Evolutionary conservation across 192 early-diverging fungal genomes (phyloP), one percentile per base, ranked within the genome.

Genomic region (Coemansia umbellata): DNA sequence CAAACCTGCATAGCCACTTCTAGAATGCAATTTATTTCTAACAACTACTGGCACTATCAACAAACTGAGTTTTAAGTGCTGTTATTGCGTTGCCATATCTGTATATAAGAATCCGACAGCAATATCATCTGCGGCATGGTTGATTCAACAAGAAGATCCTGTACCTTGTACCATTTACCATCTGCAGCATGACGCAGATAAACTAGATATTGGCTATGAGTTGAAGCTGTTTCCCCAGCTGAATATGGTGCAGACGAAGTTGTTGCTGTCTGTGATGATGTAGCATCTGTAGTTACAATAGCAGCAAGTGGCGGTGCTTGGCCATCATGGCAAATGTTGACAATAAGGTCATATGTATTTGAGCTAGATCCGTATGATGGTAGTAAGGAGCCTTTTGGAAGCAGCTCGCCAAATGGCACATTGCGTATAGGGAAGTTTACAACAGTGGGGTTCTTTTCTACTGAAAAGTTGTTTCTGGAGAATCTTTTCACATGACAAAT

Each of bases 381-480:
- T 15, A 31, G 44, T 56, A 76, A 60, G 17, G 71, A 58, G 1
- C 62, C 54, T 2, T 81, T 66, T 41, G 78, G 76, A 36, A 84
- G 66, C 40, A 81, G 70, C 21, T 90, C 84, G 9, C 82, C 59
- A 86, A 98, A 86, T 47, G 91, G 85, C 5, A 95, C 60, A 49
- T 87, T 87, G 43, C 85, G 88, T 36, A 95, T 87, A 2, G 93
- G 89, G 49, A 91, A 98, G 51, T 92, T 95, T 4, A 98, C 92
- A 55, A 98, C 94, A 0, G 96, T 98, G 0, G 91, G 91, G 62
- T 98, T 98, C 72, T 95, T 95, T 61, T 98, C 96, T 17, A 68
- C 61, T 1, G 81, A 69, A 71, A 88, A 91, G 39, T 84, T 88
- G 67, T 88, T 90, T 53, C 91, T 94, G 0, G 84, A 82, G 49